Conservation (phyloP, 2,329 filamentous ascomycete species). For the Talaromyces sp. region DNA sequence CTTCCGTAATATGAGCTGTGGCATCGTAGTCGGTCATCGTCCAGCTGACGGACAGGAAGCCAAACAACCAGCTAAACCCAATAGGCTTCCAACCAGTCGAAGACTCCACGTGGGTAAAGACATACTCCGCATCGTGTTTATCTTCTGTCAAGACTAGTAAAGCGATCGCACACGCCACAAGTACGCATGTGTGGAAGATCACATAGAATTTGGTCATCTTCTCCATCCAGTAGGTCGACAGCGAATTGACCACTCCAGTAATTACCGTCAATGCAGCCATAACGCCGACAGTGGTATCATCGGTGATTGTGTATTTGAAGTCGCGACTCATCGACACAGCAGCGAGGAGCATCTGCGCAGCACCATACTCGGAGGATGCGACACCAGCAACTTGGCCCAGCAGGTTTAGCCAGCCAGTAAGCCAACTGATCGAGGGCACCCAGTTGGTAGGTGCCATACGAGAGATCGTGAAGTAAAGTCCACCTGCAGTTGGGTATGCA, state of each 20-base stretch:
- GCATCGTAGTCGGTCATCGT: conserved; percentile 62
- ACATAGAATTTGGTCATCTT: conserved; percentile 62
- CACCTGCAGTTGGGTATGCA: conserved; percentile 61
- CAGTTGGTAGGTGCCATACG: conserved; percentile 53
- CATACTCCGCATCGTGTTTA: conserved; percentile 56
- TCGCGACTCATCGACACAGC: conserved; percentile 56
- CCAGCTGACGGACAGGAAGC: conserved; percentile 63
- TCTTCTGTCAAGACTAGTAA: conserved; percentile 55
- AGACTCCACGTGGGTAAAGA: conserved; percentile 58
- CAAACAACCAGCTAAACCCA: conserved; percentile 62
- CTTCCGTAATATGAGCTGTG: conserved; percentile 55
- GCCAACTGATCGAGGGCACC: conserved; percentile 54
- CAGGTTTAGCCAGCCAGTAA: conserved; percentile 55
- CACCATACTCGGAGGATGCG: conserved; percentile 61
- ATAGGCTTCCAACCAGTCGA: conserved; percentile 57
- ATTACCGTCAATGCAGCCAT: conserved; percentile 59
- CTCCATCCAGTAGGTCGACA: conserved; percentile 62
- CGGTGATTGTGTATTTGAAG: conserved; percentile 52
- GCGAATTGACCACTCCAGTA: conserved; percentile 57
- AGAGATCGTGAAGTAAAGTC: conserved; percentile 60
- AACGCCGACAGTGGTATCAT: conserved; percentile 54
- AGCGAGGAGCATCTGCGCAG: conserved; percentile 59
- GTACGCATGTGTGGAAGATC: conserved; percentile 58
- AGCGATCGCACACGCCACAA: conserved; percentile 56
- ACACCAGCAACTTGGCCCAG: conserved; percentile 58